Evolutionary conservation across 2,329 filamentous ascomycete species (phyloP).

Genomic region (Cladosporium phlei): DNA sequence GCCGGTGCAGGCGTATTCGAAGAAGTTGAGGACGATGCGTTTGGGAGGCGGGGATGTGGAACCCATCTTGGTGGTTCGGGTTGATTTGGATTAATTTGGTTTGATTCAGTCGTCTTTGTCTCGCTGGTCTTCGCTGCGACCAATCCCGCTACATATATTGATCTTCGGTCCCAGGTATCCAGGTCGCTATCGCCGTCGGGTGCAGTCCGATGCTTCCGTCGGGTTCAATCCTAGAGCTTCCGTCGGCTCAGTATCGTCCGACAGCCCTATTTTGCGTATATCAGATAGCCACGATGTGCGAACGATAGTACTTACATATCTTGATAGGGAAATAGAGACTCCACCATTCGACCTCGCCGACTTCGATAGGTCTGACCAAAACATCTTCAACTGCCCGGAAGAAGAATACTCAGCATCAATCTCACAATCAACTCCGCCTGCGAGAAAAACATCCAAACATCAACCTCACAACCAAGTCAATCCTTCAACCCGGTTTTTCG

Average conservation of each 20-base stretch:
- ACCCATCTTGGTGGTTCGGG: not conserved
- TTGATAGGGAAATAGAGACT: not conserved
- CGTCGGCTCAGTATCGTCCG: not conserved
- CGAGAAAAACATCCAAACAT: not conserved
- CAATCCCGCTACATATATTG: too few relatives aligned
- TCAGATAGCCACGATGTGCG: not conserved
- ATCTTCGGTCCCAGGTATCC: too few relatives aligned
- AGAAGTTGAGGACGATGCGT: not conserved
- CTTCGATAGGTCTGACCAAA: not conserved
- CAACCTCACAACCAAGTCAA: not conserved
- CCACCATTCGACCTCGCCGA: not conserved
- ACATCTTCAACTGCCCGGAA: not conserved
- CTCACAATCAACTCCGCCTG: not conserved
- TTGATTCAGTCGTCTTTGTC: too few relatives aligned
- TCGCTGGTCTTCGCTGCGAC: too few relatives aligned
- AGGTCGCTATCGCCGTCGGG: not conserved
- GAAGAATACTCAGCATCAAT: not conserved
- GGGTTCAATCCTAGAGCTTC: not conserved
- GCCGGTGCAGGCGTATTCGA: conserved; percentile 16
- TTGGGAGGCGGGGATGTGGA: not conserved
- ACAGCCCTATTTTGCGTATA: not conserved
- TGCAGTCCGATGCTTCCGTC: not conserved
- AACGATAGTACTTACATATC: not conserved
- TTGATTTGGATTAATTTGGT: not conserved
- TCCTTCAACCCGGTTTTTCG: too few relatives aligned